phyloP scores from a whole-genome alignment of 805 yeast genomes.

The Yarrowia sp. region DNA sequence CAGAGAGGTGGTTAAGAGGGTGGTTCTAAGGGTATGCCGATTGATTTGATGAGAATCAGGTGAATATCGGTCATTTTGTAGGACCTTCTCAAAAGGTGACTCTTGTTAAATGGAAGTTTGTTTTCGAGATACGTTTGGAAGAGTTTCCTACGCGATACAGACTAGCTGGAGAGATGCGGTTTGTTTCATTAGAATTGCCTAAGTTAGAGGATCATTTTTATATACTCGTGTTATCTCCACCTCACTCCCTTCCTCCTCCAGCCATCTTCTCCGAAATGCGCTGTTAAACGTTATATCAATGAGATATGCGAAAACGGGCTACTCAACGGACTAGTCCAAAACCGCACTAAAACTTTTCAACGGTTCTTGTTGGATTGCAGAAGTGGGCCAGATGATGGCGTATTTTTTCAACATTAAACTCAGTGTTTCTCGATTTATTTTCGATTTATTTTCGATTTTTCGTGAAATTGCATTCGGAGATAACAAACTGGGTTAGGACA shows the following conservation, averaged over 20 bases:
- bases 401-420: too few species aligned
- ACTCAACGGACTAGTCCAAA: slow-evolving; percentile 1
- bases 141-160: too few species aligned
- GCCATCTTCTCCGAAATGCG: background rate
- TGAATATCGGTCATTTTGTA: background rate
- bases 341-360: background rate
- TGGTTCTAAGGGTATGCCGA: background rate
- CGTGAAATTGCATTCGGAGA: background rate
- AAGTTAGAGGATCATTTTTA: background rate
- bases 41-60: background rate
- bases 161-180: too few species aligned
- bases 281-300: background rate
- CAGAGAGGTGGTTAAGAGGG: background rate
- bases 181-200: background rate
- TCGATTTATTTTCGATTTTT: too few species aligned
- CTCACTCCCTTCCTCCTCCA: background rate
- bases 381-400: too few species aligned
- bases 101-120: slow-evolving; percentile 12
- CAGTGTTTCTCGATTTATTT: too few species aligned
- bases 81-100: background rate
- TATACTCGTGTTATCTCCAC: background rate
- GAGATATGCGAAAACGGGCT: slow-evolving; percentile 9
- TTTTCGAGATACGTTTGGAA: background rate
- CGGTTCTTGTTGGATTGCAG: background rate
- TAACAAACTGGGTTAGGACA: too few species aligned